Evolutionary conservation across 2,329 filamentous ascomycete genomes (phyloP), one percentile per base, ranked within the genome.

Genomic region (Acephala macrosclerotiorum): DNA sequence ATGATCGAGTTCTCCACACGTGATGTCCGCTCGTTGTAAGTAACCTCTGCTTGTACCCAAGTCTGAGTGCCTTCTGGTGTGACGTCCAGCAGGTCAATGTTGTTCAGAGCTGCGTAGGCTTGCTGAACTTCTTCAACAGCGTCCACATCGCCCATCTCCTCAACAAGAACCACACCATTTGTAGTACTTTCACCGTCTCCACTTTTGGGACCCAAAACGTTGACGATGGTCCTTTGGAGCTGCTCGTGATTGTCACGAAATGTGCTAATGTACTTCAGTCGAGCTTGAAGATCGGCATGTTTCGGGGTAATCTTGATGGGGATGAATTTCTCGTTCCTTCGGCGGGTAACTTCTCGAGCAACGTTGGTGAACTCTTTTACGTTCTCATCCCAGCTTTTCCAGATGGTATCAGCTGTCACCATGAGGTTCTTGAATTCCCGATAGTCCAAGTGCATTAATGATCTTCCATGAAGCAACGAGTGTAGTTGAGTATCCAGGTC

Each of bases 1-100:
- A 99, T 99, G 79, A 99, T 99, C 3, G 96, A 97, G 80, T 99
- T 99, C 78, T 99, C 96, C 4, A 99, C 96, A 66, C 96, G 89
- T 20, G 96, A 95, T 11, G 96, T 99, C 45, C 96, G 91, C 78
- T 99, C 96, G 72, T 97, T 98, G 83, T 99, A 99, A 45, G 92
- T 90, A 71, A 95, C 93, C 80, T 99, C 96, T 18, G 95, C 96
- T 73, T 94, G 91, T 45, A 94, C 93, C 93, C 96, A 99, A 67
- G 91, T 86, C 68, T 94, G 89, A 38, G 96, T 98, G 60, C 96
- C 96, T 78, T 96, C 93, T 0, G 89, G 86, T 5, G 94, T 92
- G 5, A 97, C 94, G 78, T 99, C 95, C 47, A 99, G 85, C 29
- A 99, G 87, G 77, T 99, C 94, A 9, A 99, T 94, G 76, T 97